Base-by-base conservation (phyloP, 768 basidiomycete genomes). In the Trametes cubensis region DNA sequence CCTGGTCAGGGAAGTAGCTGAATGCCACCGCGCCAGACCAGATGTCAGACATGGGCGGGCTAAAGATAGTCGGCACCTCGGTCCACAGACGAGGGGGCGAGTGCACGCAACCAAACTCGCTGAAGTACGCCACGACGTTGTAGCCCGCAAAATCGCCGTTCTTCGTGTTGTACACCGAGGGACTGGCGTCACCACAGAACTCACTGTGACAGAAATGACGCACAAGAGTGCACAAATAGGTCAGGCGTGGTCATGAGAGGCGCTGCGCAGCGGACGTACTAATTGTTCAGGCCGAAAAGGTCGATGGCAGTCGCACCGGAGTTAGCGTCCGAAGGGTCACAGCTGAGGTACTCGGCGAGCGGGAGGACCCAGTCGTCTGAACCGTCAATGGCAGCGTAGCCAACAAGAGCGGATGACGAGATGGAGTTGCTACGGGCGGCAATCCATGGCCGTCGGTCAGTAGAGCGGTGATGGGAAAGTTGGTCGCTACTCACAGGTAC, bases 11-110 rank as follows among this genome's bases (percentile, higher is more conserved):
- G 83, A 96, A 95, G 75, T 95, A 96, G 51, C 87, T 88, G 74
- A 93, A 94, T 4, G 94, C 94, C 55, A 96, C 67, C 55, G 92
- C 94, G 63, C 95, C 95, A 34, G 91, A 94, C 87, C 90, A 96
- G 52, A 89, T 86, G 58, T 85, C 75, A 20, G 86, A 81, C 84
- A 95, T 92, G 7, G 88, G 74, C 13, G 81, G 71, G 62, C 88
- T 82, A 73, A 92, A 91, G 26, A 96, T 79, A 26, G 88, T 84
- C 49, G 74, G 79, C 15, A 86, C 84, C 72, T 97, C 95, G 39
- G 86, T 87, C 92, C 93, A 97, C 38, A 86, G 76, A 69, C 90
- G 85, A 51, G 91, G 82, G 21, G 76, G 78, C 23, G 71, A 73
- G 8, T 78, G 80, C 70, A 87, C 84, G 72, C 90, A 92, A 59